Evolutionary conservation across 371 early-diverging fungal species (phyloP), one percentile per base, ranked within the genome.

Genomic region (Circinella umbellata): DNA sequence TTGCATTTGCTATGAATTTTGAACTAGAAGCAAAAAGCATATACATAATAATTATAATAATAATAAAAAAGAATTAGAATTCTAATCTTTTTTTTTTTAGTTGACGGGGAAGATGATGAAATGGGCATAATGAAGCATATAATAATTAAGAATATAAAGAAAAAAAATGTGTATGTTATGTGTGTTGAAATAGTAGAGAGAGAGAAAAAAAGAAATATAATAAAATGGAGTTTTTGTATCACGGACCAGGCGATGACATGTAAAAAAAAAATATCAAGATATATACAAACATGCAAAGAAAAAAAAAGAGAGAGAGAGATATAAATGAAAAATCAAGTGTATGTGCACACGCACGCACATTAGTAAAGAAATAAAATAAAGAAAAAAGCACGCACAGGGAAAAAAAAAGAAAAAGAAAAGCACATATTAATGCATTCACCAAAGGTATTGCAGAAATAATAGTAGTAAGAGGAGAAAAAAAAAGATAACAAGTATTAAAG

Each of bases 11-110:
- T 57, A 42, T 42, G 11, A 9, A 42, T 42, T 9, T 34, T 42
- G 39, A 38, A 66, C n/a, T 20, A 66, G 55, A 66, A 54, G 36
- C 35, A 54, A 54, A 55, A 67, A 59, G 61, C 68, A 67, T 67
- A 61, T 67, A 67, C 61, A 61, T 46, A 61, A 54, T 39, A 55
- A n/a, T 51, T 17, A n/a, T 14, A 34, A 46, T n/a, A 15, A 46
- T n/a, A 39, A 62, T 17, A 63, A 53, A 63, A 63, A 35, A 36
- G 18, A 48, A 34, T 63, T 39, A 10, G 20, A 47, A 59, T n/a
- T 64, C 35, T 18, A 18, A 53, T 35, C 39, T 9, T 27, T 51
- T 18, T 64, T 39, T 39, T 39, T 39, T 39, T 10, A 27, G 27
- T 42, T 42, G 42, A 42, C 9, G 11, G 42, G 11, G 42, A 42